Conservation (phyloP, 306 rosid species). For the Quercus cerris region DNA sequence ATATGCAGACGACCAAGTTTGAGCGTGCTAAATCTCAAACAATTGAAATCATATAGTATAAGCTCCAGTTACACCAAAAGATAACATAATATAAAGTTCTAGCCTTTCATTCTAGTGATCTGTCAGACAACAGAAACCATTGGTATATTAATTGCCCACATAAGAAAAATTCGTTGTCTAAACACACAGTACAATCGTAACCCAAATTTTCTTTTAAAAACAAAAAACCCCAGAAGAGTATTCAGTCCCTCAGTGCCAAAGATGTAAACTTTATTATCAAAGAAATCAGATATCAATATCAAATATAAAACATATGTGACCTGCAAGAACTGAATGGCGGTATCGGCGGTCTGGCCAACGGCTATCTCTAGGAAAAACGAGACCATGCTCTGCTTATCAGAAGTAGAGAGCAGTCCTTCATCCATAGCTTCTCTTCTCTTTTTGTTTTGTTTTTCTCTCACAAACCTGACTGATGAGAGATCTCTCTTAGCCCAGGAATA, state of each 20-base stretch:
- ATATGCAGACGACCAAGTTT: too few relatives aligned
- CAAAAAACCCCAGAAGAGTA: background rate
- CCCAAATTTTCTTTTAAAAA: background rate
- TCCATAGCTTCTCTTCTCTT: conserved; percentile 24
- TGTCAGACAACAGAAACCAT: background rate
- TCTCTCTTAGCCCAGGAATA: too few relatives aligned
- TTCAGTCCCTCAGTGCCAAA: background rate
- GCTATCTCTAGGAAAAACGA: conserved; percentile 50
- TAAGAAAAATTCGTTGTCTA: background rate
- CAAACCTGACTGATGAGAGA: too few relatives aligned
- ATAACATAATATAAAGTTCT: too few relatives aligned
- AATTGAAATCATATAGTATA: too few relatives aligned
- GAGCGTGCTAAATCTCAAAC: too few relatives aligned
- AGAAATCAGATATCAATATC: too few relatives aligned
- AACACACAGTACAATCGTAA: background rate
- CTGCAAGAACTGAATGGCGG: conserved; percentile 50
- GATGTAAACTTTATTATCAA: background rate
- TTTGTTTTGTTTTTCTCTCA: too few relatives aligned
- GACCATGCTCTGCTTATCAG: conserved; percentile 44
- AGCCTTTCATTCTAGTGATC: background rate
- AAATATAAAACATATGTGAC: background rate
- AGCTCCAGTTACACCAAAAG: too few relatives aligned
- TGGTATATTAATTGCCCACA: background rate
- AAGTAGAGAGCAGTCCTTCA: conserved; percentile 24
- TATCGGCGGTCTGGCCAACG: conserved; percentile 47